Conservation (phyloP, 192 early-diverging fungal genomes). For the Gryganskiella cystojenkinii region DNA sequence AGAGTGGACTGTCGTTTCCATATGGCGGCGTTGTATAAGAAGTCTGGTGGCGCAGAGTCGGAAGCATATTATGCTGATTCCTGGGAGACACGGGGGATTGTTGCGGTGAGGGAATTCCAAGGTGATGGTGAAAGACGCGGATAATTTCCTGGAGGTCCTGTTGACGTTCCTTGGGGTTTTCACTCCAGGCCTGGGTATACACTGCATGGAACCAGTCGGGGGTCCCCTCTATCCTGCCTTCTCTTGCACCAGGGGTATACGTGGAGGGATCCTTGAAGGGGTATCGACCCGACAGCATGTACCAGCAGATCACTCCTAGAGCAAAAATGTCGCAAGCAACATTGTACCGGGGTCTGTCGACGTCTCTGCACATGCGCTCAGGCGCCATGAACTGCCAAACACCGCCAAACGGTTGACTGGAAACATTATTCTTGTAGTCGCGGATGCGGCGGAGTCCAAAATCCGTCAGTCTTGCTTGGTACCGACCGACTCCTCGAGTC, state of each 20-base stretch:
- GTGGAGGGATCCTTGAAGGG: conserved; percentile 10
- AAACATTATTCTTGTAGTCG: neutral
- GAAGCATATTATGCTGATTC: neutral
- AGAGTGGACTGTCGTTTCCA: too few relatives aligned
- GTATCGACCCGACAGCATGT: conserved; percentile 20
- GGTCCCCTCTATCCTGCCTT: conserved; percentile 18
- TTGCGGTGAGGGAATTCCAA: conserved; percentile 1
- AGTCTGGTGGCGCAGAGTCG: too few relatives aligned
- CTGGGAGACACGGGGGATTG: neutral
- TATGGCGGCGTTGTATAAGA: too few relatives aligned
- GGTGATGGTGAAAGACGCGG: conserved; percentile 3
- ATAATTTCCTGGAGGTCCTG: conserved; percentile 30
- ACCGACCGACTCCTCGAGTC: neutral
- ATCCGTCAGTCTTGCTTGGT: conserved; percentile 26
- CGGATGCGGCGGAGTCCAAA: conserved; percentile 28
- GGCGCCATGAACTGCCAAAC: conserved; percentile 36
- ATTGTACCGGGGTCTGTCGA: conserved; percentile 24
- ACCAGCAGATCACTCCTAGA: conserved; percentile 29
- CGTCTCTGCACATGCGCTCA: conserved; percentile 9
- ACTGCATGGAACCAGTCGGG: conserved; percentile 32
- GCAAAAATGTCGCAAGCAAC: conserved; percentile 30
- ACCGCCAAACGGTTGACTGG: conserved; percentile 30
- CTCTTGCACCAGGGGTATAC: neutral
- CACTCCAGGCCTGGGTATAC: conserved; percentile 35
- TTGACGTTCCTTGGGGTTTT: conserved; percentile 25